Percentiles rank a stretch among this genome's conserved stretches.
These are phyloP conservation scores for Fusarium hostae DNA, from an alignment of 2,329 filamentous ascomycete genomes.

Conservation along the genomic window DNA sequence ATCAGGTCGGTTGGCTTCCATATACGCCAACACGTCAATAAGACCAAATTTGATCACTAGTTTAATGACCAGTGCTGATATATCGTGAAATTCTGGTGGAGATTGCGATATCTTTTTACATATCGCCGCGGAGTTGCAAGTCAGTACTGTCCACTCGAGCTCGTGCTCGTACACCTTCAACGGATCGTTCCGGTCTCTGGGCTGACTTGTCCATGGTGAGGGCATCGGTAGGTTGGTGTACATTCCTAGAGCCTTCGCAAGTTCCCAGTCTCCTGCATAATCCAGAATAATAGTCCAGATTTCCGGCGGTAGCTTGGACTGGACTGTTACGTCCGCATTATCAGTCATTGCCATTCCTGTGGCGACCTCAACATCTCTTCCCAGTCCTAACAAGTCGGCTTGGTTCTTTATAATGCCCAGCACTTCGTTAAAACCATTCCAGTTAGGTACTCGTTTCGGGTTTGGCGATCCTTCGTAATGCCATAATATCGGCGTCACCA, in stretches of 20 bases:
- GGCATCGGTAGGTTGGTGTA: constrained; percentile 82
- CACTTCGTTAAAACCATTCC: constrained; percentile 76
- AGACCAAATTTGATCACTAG: constrained; percentile 93
- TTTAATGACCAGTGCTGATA: constrained; percentile 85
- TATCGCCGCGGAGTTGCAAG: constrained; percentile 75
- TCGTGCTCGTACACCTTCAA: constrained; percentile 79
- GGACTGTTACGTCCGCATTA: constrained; percentile 48
- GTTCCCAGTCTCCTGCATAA: constrained; percentile 88
- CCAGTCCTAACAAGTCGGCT: constrained; percentile 78
- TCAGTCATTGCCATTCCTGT: constrained; percentile 53
- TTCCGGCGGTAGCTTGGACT: constrained; percentile 77
- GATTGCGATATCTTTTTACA: constrained; percentile 78
- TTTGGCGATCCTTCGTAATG: constrained; percentile 70
- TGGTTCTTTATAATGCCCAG: constrained; percentile 80
- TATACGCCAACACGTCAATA: constrained; percentile 77
- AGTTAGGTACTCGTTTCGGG: constrained; percentile 66
- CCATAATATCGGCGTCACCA: constrained; percentile 86
- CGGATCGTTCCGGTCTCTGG: constrained; percentile 70
- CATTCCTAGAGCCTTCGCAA: constrained; percentile 82
- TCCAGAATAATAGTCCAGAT: constrained; percentile 91
- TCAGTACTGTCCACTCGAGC: constrained; percentile 86
- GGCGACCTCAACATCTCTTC: constrained; percentile 73
- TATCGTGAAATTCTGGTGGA: constrained; percentile 73
- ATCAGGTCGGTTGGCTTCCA: constrained; percentile 70
- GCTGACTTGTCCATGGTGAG: constrained; percentile 71